Base-by-base conservation (phyloP, 805 yeast genomes). In the Clavispora fructus region DNA sequence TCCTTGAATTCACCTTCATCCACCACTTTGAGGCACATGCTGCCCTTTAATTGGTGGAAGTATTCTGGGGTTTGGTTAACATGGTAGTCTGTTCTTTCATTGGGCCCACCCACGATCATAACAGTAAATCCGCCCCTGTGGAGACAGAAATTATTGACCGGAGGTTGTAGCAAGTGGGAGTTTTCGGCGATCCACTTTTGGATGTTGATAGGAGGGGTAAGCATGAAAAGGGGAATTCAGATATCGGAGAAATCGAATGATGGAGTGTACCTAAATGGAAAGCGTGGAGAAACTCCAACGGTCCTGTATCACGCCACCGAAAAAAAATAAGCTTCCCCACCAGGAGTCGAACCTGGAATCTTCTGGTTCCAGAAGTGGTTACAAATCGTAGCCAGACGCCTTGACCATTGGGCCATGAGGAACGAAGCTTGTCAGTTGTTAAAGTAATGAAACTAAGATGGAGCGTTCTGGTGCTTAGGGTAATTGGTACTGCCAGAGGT, bases 21-120 rank as follows among this genome's bases (percentile, higher is more conserved):
- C 1, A 90, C 96, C 1, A 91, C 95, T 51, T 80, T 82, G 51
- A 91, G 72, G 17, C 86, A 77, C 96, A 91, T 90, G 25, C 74
- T 71, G 1, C 97, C 97, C 64, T 87, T 87, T 62, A 85, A 79
- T 74, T 86, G 92, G 66, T 85, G 82, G 63, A 91, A 91, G 79
- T 89, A 91, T 59, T 91, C 97, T 0, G 97, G 97, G 0, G 97
- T 91, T 57, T 88, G 95, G 60, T 91, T 91, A 41, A 91, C 79
- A 60, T 91, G 97, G 62, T 88, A 91, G 62, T 91, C 97, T 0
- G 96, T 90, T 47, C 97, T 74, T 58, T 84, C 95, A 62, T 91
- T 91, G 4, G 97, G 97, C 0, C 97, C 97, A 13, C 97, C 97
- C 1, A 91, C 95, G 43, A 90, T 82, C 97, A 91, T 91, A 32